Conservation (phyloP, 495 filamentous ascomycete genomes). For the Aspergillus cavernicola region DNA sequence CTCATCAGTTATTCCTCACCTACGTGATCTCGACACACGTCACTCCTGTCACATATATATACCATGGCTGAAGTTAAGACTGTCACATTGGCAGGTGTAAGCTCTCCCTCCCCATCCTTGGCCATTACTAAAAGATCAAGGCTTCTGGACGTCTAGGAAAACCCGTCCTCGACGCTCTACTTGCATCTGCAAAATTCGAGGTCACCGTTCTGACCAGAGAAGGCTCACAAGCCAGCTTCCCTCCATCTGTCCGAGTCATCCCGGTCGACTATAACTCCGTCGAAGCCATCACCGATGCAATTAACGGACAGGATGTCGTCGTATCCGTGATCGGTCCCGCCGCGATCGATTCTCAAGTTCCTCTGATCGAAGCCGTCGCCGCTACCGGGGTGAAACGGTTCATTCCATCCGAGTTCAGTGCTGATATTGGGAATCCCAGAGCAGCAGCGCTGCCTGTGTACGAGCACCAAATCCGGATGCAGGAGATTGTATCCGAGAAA, state of each 20-base stretch:
- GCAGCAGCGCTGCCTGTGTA: conserved; percentile 1
- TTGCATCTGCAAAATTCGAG: conserved; percentile 48
- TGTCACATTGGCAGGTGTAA: conserved; percentile 3
- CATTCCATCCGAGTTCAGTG: conserved; percentile 7
- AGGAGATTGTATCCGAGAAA: neutral
- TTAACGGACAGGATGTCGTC: conserved; percentile 37
- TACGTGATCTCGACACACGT: too few relatives aligned
- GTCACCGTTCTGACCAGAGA: conserved; percentile 57
- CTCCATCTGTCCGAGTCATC: conserved; percentile 36
- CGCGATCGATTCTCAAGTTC: conserved; percentile 31
- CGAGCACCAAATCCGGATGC: neutral
- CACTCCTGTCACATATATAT: too few relatives aligned
- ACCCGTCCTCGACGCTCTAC: conserved; percentile 50
- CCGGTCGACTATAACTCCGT: conserved; percentile 54
- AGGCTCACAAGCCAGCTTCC: conserved; percentile 33
- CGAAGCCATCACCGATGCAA: conserved; percentile 40
- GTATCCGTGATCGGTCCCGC: conserved; percentile 37
- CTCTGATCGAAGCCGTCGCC: conserved; percentile 2
- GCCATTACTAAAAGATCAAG: conserved; percentile 26
- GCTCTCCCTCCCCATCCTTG: neutral
- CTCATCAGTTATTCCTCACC: too few relatives aligned
- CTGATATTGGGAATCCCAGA: conserved; percentile 1
- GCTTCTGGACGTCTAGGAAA: conserved; percentile 58
- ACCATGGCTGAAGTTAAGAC: too few relatives aligned
- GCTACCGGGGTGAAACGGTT: conserved; percentile 4